phyloP scores from a whole-genome alignment of 352 stramenopile species.

The Pilasporangium apinafurcum region DNA sequence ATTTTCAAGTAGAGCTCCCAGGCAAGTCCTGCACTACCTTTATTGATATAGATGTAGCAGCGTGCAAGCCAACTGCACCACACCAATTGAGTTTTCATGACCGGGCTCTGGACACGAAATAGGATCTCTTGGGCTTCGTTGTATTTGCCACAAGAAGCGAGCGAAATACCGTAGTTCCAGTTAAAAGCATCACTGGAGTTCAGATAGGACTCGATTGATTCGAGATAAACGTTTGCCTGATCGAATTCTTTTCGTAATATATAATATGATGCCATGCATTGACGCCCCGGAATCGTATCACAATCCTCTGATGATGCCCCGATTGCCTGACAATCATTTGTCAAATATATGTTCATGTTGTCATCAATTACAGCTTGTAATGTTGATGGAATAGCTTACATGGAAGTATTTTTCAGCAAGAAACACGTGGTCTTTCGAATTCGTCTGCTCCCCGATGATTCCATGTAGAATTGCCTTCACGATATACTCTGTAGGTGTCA shows the following conservation, averaged over 20 bases:
- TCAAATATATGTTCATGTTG: neutral
- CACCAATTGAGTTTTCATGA: constrained; percentile 21
- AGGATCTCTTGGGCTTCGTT: constrained; percentile 51
- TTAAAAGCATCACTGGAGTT: constrained; percentile 58
- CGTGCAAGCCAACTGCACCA: constrained; percentile 52
- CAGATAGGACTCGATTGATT: constrained; percentile 54
- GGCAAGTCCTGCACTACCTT: constrained; percentile 18
- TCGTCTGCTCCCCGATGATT: constrained; percentile 48
- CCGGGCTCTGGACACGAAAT: constrained; percentile 28
- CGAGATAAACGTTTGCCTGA: constrained; percentile 64
- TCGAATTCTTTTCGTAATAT: constrained; percentile 58
- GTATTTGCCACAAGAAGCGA: constrained; percentile 41
- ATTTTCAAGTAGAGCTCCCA: constrained; percentile 69
- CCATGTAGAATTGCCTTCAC: constrained; percentile 59
- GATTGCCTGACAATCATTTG: constrained; percentile 14
- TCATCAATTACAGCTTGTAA: no score
- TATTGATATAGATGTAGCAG: constrained; percentile 37
- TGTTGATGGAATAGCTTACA: constrained; percentile 20
- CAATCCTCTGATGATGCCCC: constrained; percentile 34
- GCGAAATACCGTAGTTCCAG: constrained; percentile 68
- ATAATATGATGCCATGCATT: constrained; percentile 69
- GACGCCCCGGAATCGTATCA: constrained; percentile 62
- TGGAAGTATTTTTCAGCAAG: constrained; percentile 67
- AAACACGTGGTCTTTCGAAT: constrained; percentile 65
- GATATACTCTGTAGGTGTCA: constrained; percentile 27